These are phyloP conservation scores for Salicornia ramosissima DNA, from an alignment of 148 eudicot species.

Conservation along the genomic window DNA sequence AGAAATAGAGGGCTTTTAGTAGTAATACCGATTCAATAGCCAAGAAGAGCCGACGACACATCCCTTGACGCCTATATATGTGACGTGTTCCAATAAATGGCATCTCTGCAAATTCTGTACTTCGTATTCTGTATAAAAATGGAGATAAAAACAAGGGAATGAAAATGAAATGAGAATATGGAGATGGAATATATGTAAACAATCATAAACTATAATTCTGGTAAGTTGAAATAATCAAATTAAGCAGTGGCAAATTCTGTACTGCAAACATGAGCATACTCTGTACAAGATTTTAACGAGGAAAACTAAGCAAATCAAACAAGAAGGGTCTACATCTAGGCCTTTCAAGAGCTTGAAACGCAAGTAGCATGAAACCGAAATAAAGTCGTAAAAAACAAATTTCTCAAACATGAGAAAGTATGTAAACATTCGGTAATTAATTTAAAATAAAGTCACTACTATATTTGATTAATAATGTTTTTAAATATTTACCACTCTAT, in stretches of 20 bases:
- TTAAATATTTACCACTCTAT: too few species aligned
- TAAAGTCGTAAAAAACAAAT: too few species aligned
- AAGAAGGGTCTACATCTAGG: too few species aligned
- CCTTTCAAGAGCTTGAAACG: too few species aligned
- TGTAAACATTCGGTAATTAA: too few species aligned
- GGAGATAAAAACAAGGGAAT: background rate
- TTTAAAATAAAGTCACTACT: too few species aligned
- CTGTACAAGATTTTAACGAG: too few species aligned
- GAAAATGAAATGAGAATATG: background rate
- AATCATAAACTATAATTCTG: too few species aligned
- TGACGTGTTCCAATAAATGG: conserved; percentile 96
- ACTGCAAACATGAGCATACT: background rate
- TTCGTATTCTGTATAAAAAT: conserved; percentile 57
- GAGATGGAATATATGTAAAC: background rate
- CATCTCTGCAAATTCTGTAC: conserved; percentile 90
- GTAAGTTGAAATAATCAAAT: background rate
- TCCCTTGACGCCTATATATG: conserved; percentile 94
- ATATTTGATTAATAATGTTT: too few species aligned
- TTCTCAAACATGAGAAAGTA: too few species aligned
- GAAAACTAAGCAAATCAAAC: too few species aligned
- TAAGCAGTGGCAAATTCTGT: background rate
- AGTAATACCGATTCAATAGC: conserved; percentile 76
- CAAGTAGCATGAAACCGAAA: too few species aligned
- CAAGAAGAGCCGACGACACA: conserved; percentile 84
- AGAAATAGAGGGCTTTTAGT: background rate